Base-by-base conservation (phyloP, 306 rosid genomes). In the Fragaria iinumae region DNA sequence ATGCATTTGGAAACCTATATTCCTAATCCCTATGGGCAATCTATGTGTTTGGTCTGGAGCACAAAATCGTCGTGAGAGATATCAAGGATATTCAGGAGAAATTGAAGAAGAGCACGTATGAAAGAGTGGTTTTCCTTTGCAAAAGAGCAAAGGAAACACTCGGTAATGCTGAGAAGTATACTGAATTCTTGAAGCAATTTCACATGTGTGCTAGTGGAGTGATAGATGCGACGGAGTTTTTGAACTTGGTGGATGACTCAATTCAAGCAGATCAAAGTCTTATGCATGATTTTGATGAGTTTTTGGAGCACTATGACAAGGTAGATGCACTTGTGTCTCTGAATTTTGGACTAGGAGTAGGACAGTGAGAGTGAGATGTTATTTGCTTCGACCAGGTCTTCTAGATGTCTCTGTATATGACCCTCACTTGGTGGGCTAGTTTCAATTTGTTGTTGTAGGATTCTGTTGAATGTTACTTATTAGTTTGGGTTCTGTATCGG, bases 261-360 rank as follows among this genome's bases (percentile, higher is more conserved):
- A 17, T 74, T 44, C 77, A 50, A 60, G 77, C 69, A 10, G 77
- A 74, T 18, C 69, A 60, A 43, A 67, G 50, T 74, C 77, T 74
- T 5, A 74, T 74, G 77, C 50, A 44, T 43, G 77, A 60, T 8
- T 41, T 74, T 60, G 77, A 74, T 45, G 56, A 36, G 50, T 74
- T 74, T 11, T 32, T 74, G 69, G 77, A 74, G 77, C 77, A 74
- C 56, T 74, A 66, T 74, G 69, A 74, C 44, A 74, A 60, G 77
- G 57, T 66, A 59, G 44, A 59, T 59, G 77, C 38, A 16, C 16
- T 74, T 69, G 69, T 74, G 4, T 66, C 70, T 38, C 70, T 66
- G 70, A 66, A 66, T 66, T 66, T 17, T 20, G 70, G 70, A 66
- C 27, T 36, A 65, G 44, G 5, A 18, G 69, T 34, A 65, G 48